Percentiles rank a stretch among this genome's conserved stretches.
Evolutionary conservation across 805 yeast species (phyloP).

Genomic region (Ogataea chonburiensis): DNA sequence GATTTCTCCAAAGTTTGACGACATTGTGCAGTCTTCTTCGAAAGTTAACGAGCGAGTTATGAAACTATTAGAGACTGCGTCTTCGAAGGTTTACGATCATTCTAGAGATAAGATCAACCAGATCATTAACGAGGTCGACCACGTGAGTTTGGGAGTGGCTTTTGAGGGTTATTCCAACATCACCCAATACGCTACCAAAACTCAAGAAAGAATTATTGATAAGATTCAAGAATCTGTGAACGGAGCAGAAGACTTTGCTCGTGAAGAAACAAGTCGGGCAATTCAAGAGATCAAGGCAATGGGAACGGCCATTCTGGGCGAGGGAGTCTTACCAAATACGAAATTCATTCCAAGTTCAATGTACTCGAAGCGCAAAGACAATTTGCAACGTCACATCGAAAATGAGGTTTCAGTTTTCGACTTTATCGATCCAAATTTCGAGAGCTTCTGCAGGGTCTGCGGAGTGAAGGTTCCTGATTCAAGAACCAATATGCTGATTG

Average conservation of each 20-base stretch:
- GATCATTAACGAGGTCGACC: constrained; percentile 47
- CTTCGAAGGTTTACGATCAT: constrained; percentile 56
- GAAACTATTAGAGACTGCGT: constrained; percentile 57
- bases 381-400: constrained; percentile 54
- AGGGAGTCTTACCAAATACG: constrained; percentile 56
- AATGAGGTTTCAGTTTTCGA: constrained; percentile 66
- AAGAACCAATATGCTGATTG: constrained; percentile 29
- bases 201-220: constrained; percentile 66
- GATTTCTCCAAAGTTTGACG: constrained; percentile 64
- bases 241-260: constrained; percentile 68
- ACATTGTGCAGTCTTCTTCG: constrained; percentile 49
- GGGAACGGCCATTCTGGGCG: constrained; percentile 67
- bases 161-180: constrained; percentile 64
- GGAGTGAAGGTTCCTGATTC: constrained; percentile 39
- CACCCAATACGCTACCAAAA: constrained; percentile 65
- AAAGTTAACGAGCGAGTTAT: constrained; percentile 59
- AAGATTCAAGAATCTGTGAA: constrained; percentile 63
- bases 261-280: constrained; percentile 52
- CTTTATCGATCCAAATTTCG: constrained; percentile 74
- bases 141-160: constrained; percentile 36
- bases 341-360: constrained; percentile 70
- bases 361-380: constrained; percentile 76
- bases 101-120: constrained; percentile 53
- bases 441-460: constrained; percentile 45
- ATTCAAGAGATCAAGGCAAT: constrained; percentile 60